Percentiles rank a stretch among this genome's conserved stretches.
These are phyloP conservation scores for Pseudogymnoascus sp. DNA, from an alignment of 2,329 filamentous ascomycete genomes.

Conservation along the genomic window DNA sequence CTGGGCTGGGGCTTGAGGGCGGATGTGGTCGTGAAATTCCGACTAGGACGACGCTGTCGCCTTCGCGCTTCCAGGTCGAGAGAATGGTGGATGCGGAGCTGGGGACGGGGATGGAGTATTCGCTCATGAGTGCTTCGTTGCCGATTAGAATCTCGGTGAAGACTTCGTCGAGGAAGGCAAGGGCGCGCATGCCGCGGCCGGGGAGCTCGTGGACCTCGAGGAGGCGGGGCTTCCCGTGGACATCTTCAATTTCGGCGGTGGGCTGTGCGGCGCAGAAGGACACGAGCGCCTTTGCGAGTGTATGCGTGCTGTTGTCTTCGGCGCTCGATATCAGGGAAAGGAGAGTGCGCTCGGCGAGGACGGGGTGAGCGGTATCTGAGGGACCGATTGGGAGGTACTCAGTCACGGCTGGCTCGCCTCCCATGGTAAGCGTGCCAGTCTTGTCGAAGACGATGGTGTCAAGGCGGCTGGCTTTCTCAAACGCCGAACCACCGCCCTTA, in stretches of 20 bases:
- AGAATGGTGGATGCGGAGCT: conserved; percentile 31
- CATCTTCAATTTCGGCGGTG: not conserved
- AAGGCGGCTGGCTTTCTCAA: conserved; percentile 46
- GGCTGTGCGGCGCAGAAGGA: conserved; percentile 42
- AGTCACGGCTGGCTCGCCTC: conserved; percentile 60
- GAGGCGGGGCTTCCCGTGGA: conserved; percentile 22
- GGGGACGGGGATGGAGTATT: conserved; percentile 36
- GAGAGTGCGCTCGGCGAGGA: not conserved
- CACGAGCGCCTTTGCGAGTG: conserved; percentile 62
- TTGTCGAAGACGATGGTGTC: conserved; percentile 52
- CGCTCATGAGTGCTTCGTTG: conserved; percentile 61
- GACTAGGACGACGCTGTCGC: conserved; percentile 55
- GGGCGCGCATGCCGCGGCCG: conserved; percentile 60
- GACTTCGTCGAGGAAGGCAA: conserved; percentile 31
- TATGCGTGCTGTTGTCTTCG: conserved; percentile 67
- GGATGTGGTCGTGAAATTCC: conserved; percentile 33
- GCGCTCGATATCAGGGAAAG: conserved; percentile 31
- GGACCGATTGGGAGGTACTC: conserved; percentile 12
- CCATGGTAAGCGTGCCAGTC: conserved; percentile 49
- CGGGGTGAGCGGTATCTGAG: not conserved
- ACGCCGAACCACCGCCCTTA: conserved; percentile 50
- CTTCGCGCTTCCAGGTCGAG: conserved; percentile 50
- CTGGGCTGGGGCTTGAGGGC: not conserved
- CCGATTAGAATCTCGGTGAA: conserved; percentile 51
- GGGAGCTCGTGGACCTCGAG: conserved; percentile 53